Percentiles rank a stretch among this genome's conserved stretches.
phyloP scores from a whole-genome alignment of 805 yeast species.

The Yarrowia bubula region DNA sequence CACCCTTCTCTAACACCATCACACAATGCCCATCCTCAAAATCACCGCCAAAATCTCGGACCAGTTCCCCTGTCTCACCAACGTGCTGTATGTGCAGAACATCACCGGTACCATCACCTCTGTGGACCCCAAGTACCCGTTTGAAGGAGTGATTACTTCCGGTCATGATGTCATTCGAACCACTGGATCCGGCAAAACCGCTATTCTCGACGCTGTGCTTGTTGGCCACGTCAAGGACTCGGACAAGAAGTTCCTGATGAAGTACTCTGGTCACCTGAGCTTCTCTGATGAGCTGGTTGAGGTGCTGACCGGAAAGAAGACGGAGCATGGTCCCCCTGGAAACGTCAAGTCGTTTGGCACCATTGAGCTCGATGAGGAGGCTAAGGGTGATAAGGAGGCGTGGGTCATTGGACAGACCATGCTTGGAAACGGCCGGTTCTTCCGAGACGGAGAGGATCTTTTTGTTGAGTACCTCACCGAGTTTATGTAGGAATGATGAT shows the following conservation, averaged over 20 bases:
- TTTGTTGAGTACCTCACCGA: constrained; percentile 51
- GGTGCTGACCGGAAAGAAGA: constrained; percentile 41
- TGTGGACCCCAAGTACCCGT: constrained; percentile 42
- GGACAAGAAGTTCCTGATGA: constrained; percentile 28
- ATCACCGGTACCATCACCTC: constrained; percentile 35
- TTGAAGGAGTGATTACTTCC: constrained; percentile 40
- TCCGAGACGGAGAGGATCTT: constrained; percentile 49
- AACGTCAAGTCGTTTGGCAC: constrained; percentile 52
- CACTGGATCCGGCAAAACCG: constrained; percentile 47
- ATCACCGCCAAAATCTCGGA: constrained; percentile 24
- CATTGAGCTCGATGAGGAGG: constrained; percentile 45
- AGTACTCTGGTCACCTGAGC: constrained; percentile 52
- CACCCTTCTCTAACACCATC: too few relatives aligned
- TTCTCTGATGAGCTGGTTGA: constrained; percentile 41
- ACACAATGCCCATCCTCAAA: constrained; percentile 12
- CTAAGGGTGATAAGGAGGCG: constrained; percentile 43
- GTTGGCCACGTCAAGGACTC: constrained; percentile 31
- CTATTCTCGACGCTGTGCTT: constrained; percentile 45
- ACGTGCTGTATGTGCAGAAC: constrained; percentile 24
- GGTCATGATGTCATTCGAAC: constrained; percentile 54
- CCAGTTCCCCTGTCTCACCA: constrained; percentile 18
- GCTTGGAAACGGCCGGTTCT: constrained; percentile 59
- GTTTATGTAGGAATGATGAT: neutral
- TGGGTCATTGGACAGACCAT: constrained; percentile 54
- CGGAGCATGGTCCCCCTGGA: constrained; percentile 47